Base-by-base conservation (phyloP, 345 rosid species). In the Gossypium bickii region DNA sequence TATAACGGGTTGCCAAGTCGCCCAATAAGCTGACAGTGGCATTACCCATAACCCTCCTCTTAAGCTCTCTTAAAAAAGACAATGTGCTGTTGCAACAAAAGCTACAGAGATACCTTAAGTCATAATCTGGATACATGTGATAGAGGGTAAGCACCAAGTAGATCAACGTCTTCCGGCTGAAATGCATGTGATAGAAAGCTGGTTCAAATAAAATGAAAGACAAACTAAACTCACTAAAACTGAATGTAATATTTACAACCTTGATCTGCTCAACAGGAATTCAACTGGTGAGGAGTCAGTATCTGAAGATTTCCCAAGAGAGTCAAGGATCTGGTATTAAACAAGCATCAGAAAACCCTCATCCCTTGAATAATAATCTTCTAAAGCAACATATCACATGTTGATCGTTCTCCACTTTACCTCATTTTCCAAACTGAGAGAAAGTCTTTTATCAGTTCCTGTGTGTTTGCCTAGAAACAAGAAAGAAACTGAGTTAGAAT, bases 91-190 rank as follows among this genome's bases (percentile, higher is more conserved):
- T 2, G 22, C 16, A 64, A 64, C 68, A 60, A 16, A 82, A 84
- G 45, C 75, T 69, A 81, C 77, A 81, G 64, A 72, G 78, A 55
- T 92, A 94, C 98, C 99, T 95, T 93, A 95, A 95, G 83, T 91
- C 99, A 72, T 90, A 93, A 81, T 95, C 99, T 2, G 97, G 98
- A 84, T 87, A 91, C 92, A 93, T 87, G 82, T 88, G 99, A 80
- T 79, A 86, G 77, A 95, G 94, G n/a, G 96, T 82, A 78, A 95
- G 99, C 85, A 95, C 92, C 85, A 95, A 85, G 89, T 89, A 95
- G 81, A 95, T 93, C 94, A 91, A 80, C 55, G 98, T 89, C 88
- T 91, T 95, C 74, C 97, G 93, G 89, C 99, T 93, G 98, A 71
- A 85, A 78, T 11, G 60, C 70, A 48, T 76, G 82, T 17, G 55